Evolutionary conservation across 2,329 filamentous ascomycete species (phyloP).

Genomic region (Xylariaceae sp.): DNA sequence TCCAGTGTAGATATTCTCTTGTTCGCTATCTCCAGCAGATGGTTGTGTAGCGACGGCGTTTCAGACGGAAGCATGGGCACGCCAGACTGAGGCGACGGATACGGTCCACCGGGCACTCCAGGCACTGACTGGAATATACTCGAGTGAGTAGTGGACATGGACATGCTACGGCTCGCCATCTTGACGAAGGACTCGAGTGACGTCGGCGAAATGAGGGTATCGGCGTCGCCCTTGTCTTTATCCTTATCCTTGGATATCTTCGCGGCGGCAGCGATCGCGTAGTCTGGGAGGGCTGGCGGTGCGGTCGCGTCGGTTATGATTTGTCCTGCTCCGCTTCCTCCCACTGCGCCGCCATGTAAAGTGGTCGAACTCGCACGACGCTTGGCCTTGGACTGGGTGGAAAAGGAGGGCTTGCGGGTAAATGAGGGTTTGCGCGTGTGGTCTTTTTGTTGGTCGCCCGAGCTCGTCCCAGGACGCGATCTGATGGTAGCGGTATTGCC

Average conservation of each 20-base stretch:
- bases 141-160: slow-evolving; percentile 19
- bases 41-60: slow-evolving; percentile 47
- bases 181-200: slow-evolving; percentile 37
- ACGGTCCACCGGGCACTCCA: slow-evolving; percentile 29
- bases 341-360: slow-evolving; percentile 30
- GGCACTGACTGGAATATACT: slow-evolving; percentile 17
- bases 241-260: slow-evolving; percentile 31
- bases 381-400: slow-evolving; percentile 35
- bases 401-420: slow-evolving; percentile 50
- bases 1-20: slow-evolving; percentile 94
- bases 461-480: slow-evolving; percentile 35
- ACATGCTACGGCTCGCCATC: slow-evolving; percentile 42
- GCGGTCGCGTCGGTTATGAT: slow-evolving; percentile 40
- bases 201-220: slow-evolving; percentile 32
- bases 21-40: slow-evolving; percentile 76
- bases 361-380: slow-evolving; percentile 41
- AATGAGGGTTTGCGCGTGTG: slow-evolving; percentile 50
- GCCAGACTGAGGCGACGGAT: slow-evolving; percentile 23
- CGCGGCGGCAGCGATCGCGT: slow-evolving; percentile 46
- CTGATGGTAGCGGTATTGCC: slow-evolving; percentile 20
- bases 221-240: slow-evolving; percentile 17
- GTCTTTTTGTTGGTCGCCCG: slow-evolving; percentile 28
- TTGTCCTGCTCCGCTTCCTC: slow-evolving; percentile 32
- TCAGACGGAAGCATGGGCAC: slow-evolving; percentile 40
- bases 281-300: slow-evolving; percentile 51